phyloP scores from a whole-genome alignment of 2,329 filamentous ascomycete species.

The Cryphonectria nitschkei region DNA sequence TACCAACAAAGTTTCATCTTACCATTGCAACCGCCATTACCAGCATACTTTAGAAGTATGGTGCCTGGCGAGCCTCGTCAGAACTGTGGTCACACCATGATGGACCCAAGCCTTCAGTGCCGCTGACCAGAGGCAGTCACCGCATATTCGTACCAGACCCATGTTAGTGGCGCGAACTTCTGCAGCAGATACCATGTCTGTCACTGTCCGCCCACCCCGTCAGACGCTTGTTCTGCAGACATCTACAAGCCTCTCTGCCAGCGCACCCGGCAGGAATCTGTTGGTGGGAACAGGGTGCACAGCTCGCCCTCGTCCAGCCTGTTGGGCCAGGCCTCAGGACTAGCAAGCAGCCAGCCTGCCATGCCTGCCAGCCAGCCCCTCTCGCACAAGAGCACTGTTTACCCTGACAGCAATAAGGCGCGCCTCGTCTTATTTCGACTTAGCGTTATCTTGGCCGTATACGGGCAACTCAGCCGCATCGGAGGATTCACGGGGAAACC shows the following conservation, averaged over 20 bases:
- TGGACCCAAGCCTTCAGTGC: background rate
- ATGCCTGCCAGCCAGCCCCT: background rate
- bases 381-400: background rate
- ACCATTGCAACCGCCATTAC: background rate
- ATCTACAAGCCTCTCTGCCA: background rate
- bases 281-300: background rate
- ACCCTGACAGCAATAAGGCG: background rate
- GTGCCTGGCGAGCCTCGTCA: background rate
- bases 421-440: background rate
- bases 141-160: background rate
- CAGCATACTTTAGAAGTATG: background rate
- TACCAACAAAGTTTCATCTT: background rate
- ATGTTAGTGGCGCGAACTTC: background rate
- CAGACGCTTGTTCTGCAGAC: background rate
- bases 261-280: background rate
- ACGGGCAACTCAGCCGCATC: background rate
- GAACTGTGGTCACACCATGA: background rate
- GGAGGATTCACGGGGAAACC: background rate
- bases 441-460: conserved; percentile 1
- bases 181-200: background rate
- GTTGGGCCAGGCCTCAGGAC: background rate
- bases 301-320: background rate
- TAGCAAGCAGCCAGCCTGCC: background rate
- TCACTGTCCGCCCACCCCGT: background rate
- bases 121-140: background rate